Evolutionary conservation across 2,329 filamentous ascomycete genomes (phyloP), one percentile per base, ranked within the genome.

Genomic region (Epichloe sp.): DNA sequence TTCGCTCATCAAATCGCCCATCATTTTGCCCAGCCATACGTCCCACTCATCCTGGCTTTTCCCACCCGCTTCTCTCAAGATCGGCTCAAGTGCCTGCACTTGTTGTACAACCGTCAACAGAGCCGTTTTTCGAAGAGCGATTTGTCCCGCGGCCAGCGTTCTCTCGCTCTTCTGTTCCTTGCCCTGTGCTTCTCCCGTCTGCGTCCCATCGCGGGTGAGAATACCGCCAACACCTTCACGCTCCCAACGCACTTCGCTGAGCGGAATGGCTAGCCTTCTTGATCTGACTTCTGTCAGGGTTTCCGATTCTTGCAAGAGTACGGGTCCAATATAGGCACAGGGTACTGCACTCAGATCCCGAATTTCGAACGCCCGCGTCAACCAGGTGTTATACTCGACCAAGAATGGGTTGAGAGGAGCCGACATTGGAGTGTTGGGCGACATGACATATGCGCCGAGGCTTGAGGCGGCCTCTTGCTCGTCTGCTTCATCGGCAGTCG

Each of bases 11-110:
- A 96, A 68, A 66, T 93, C 85, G 45, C 80, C 79, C 77, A 88
- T 91, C 85, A 95, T 87, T 66, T 84, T 87, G 41, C 83, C 82
- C 69, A 86, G 81, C 90, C 90, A 96, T 42, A 81, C 75, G 65
- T 94, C 86, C 89, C 89, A 96, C 69, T 96, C 90, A 58, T 95
- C 88, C 62, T 86, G 81, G 60, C 85, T 88, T 73, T 95, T 95
- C 14, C 85, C 86, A 61, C 86, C 94, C 44, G 82, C 80, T 60
- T 95, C 86, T 59, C 86, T 80, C 58, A 96, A 71, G 53, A 93
- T 70, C 5, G 88, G 87, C 67, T 96, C 90, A 60, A 96, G 71
- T 55, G 84, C 85, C 63, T 93, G 87, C 50, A 95, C 87, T 75
- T 88, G 79, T 63, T 90, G 85, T 49, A 94, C 79, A 5, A 90